phyloP scores from a whole-genome alignment of 192 early-diverging fungal genomes.

The Rhizoclosmatium sp. region DNA sequence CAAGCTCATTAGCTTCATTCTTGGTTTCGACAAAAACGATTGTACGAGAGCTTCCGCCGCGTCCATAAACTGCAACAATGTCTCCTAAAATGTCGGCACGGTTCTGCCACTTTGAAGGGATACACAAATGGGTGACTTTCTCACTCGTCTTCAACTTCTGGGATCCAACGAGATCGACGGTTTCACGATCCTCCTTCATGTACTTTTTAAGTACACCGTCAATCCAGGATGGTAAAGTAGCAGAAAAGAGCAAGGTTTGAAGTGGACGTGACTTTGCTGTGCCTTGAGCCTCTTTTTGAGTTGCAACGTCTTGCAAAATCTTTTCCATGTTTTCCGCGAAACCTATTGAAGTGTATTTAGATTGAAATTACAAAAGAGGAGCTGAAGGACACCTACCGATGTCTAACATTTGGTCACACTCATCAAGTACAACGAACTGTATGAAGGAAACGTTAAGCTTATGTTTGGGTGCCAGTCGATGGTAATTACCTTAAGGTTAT shows the following conservation, averaged over 20 bases:
- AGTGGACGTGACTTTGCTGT: constrained; percentile 33
- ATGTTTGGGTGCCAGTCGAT: background rate
- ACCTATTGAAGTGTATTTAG: background rate
- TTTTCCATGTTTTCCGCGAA: constrained; percentile 86
- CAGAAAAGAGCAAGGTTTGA: constrained; percentile 85
- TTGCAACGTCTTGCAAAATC: constrained; percentile 73
- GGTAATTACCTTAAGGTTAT: constrained; percentile 51
- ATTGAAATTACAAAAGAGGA: background rate
- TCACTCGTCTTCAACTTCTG: constrained; percentile 90
- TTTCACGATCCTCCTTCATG: constrained; percentile 65
- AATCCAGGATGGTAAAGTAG: constrained; percentile 85
- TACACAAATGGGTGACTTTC: constrained; percentile 79
- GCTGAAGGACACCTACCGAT: constrained; percentile 55
- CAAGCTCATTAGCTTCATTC: constrained; percentile 84
- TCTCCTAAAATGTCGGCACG: constrained; percentile 92
- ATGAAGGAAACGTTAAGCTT: constrained; percentile 15
- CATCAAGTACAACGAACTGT: constrained; percentile 66
- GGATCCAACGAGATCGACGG: constrained; percentile 83
- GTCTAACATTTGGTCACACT: constrained; percentile 86
- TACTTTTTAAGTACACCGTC: constrained; percentile 62
- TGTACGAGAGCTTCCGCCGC: constrained; percentile 71
- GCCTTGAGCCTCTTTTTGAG: constrained; percentile 71
- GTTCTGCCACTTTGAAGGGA: constrained; percentile 88
- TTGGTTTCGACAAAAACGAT: constrained; percentile 98
- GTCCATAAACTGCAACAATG: constrained; percentile 90